These are phyloP conservation scores for Erodium texanum DNA, from an alignment of 441 rosid genomes.

Conservation along the genomic window DNA sequence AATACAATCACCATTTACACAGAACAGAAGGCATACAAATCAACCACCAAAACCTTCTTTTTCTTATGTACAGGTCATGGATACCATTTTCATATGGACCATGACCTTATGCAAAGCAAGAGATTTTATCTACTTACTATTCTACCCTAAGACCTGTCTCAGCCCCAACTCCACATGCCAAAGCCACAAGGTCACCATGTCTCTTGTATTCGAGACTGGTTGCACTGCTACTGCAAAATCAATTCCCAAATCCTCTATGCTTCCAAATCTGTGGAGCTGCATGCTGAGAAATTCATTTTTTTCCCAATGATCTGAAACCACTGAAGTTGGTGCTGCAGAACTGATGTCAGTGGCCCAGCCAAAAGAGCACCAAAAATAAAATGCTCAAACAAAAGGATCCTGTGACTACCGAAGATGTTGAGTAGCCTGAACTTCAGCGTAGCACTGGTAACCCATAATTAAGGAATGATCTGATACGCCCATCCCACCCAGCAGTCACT, in stretches of 20 bases:
- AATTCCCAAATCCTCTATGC: background rate
- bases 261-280: conserved; percentile 20
- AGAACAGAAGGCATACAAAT: background rate
- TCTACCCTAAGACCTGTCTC: background rate
- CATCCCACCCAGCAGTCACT: conserved; percentile 91
- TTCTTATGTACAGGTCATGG: background rate
- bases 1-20: background rate
- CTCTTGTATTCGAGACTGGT: too few relatives aligned
- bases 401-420: background rate
- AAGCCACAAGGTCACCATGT: too few relatives aligned
- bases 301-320: conserved; percentile 13
- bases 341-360: conserved; percentile 8
- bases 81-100: background rate
- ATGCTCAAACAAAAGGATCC: conserved; percentile 3
- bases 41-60: background rate
- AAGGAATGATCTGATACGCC: conserved; percentile 77
- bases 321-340: conserved; percentile 11
- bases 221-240: too few relatives aligned
- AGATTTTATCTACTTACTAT: background rate
- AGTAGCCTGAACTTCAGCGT: background rate
- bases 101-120: conserved; percentile 3
- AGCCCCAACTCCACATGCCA: background rate
- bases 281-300: conserved; percentile 3
- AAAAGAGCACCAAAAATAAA: conserved; percentile 15
- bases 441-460: conserved; percentile 79